Percentiles rank a stretch among this genome's conserved stretches.
These are phyloP conservation scores for Leccinum variabile DNA, from an alignment of 1,284 basidiomycete genomes.

Conservation along the genomic window DNA sequence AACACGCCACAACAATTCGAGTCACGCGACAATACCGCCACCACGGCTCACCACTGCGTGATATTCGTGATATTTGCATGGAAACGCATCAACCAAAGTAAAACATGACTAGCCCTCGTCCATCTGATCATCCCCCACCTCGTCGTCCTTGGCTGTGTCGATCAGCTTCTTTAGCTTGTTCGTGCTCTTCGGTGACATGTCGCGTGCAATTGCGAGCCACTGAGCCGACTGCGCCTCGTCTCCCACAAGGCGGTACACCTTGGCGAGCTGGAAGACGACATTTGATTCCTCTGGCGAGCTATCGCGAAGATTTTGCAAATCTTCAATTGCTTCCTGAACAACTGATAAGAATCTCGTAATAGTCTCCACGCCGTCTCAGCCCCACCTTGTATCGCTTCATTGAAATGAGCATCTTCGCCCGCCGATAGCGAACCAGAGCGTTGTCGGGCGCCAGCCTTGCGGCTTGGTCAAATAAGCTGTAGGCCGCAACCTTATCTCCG, in stretches of 20 bases:
- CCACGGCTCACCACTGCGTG: neutral
- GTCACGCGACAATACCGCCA: slow-evolving; percentile 30
- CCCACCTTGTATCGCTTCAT: slow-evolving; percentile 81
- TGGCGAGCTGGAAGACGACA: slow-evolving; percentile 92
- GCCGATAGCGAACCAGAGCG: slow-evolving; percentile 86
- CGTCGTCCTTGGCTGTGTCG: slow-evolving; percentile 67
- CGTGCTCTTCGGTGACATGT: slow-evolving; percentile 76
- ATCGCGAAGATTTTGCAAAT: slow-evolving; percentile 76
- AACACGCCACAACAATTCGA: slow-evolving; percentile 29
- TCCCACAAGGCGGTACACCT: slow-evolving; percentile 80
- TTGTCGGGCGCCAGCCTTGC: slow-evolving; percentile 76
- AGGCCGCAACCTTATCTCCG: slow-evolving; percentile 70
- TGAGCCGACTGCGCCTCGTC: slow-evolving; percentile 78
- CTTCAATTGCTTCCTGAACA: slow-evolving; percentile 69
- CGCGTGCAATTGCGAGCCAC: slow-evolving; percentile 83
- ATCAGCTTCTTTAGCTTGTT: slow-evolving; percentile 77
- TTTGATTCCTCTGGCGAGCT: slow-evolving; percentile 91
- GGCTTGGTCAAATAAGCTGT: slow-evolving; percentile 78
- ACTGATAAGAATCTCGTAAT: slow-evolving; percentile 32
- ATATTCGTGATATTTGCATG: slow-evolving; percentile 1
- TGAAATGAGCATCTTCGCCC: slow-evolving; percentile 84
- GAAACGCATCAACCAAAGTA: slow-evolving; percentile 6
- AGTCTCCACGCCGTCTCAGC: slow-evolving; percentile 13
- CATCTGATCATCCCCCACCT: slow-evolving; percentile 63
- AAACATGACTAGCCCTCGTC: slow-evolving; percentile 55